phyloP scores from a whole-genome alignment of 108 stramenopile species.

The Aureococcus anophagefferens region DNA sequence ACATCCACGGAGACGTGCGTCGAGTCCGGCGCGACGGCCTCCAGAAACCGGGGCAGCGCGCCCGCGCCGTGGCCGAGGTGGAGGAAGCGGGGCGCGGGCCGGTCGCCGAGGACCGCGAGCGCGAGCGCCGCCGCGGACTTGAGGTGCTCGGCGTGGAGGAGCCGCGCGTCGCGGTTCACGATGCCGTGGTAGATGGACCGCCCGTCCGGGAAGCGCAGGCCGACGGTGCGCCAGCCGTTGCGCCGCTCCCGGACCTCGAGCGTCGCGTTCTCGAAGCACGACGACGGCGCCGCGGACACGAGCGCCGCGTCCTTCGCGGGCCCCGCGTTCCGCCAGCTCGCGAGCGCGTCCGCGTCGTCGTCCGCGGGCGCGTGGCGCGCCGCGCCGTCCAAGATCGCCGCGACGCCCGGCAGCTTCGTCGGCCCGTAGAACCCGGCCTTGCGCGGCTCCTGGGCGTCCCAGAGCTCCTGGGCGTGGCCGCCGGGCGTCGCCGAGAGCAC shows the following conservation, averaged over 20 bases:
- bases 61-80: constrained; percentile 19
- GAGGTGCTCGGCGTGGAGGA: constrained; percentile 9
- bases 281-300: constrained; percentile 2
- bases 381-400: too few species aligned
- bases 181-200: constrained; percentile 10
- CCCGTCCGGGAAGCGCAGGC: neutral
- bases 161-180: neutral
- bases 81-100: constrained; percentile 1
- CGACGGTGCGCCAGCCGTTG: constrained; percentile 13
- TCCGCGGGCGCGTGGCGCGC: too few species aligned
- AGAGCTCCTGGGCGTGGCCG: too few species aligned
- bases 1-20: constrained; percentile 13
- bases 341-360: too few species aligned
- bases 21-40: neutral
- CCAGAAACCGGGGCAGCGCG: constrained; percentile 4
- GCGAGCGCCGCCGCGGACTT: constrained; percentile 7
- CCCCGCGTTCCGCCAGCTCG: too few species aligned
- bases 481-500: constrained; percentile 3
- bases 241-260: constrained; percentile 10
- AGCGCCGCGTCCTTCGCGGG: neutral
- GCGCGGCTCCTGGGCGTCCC: too few species aligned
- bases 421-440: too few species aligned
- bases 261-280: constrained; percentile 1
- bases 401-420: too few species aligned
- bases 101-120: neutral